A percentile compares a stretch with the other conserved stretches of the same genome.
These are phyloP conservation scores for Aspergillus luchuensis DNA, from an alignment of 2,329 filamentous ascomycete genomes.

Conservation along the genomic window DNA sequence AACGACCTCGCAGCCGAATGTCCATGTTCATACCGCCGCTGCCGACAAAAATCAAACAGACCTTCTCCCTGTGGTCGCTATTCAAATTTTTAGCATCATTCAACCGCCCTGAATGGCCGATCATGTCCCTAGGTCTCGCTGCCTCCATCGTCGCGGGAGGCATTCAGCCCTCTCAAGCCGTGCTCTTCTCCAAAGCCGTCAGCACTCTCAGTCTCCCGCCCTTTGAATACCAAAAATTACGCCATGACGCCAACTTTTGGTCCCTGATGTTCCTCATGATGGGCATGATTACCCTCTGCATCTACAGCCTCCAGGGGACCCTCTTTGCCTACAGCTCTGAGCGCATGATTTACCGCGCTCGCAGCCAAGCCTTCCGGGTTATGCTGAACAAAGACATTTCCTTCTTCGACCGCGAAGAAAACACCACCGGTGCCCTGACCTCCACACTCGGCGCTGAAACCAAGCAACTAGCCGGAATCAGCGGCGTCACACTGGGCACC, in stretches of 20 bases:
- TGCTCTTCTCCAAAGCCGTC: constrained; percentile 88
- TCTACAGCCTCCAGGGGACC: constrained; percentile 67
- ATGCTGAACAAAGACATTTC: constrained; percentile 33
- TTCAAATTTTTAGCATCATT: constrained; percentile 76
- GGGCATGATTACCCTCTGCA: constrained; percentile 67
- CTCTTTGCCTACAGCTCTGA: constrained; percentile 83
- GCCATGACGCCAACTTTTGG: constrained; percentile 76
- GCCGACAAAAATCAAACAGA: constrained; percentile 41
- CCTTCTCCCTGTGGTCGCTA: constrained; percentile 63
- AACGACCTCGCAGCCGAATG: constrained; percentile 6
- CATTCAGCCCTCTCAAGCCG: constrained; percentile 70
- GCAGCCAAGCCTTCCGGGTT: constrained; percentile 55
- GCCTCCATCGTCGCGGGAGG: constrained; percentile 75
- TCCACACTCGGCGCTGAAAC: constrained; percentile 79
- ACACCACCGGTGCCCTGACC: constrained; percentile 61
- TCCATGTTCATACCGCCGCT: constrained; percentile 10
- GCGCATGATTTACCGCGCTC: constrained; percentile 74
- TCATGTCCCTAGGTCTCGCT: constrained; percentile 71
- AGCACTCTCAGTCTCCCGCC: constrained; percentile 63
- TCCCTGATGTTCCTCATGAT: constrained; percentile 83
- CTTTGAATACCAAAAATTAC: constrained; percentile 57
- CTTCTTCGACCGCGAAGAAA: constrained; percentile 29
- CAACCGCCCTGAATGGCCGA: constrained; percentile 69
- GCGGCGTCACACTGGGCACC: constrained; percentile 78
- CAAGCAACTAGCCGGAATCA: constrained; percentile 51